Evolutionary conservation across 352 stramenopile genomes (phyloP).

Genomic region (Phytopythium delawarense): DNA sequence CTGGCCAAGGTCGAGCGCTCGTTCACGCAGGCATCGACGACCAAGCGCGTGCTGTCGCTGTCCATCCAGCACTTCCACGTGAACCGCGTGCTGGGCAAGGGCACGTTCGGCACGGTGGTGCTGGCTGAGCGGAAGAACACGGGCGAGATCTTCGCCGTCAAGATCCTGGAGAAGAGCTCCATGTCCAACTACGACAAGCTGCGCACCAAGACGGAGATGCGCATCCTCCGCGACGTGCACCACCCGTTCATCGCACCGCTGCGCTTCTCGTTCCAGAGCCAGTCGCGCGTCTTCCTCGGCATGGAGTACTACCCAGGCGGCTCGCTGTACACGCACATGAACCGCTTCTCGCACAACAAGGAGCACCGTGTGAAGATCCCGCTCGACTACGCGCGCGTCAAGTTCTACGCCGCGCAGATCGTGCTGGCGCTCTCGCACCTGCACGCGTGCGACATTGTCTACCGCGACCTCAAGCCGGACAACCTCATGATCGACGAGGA

Average conservation of each 20-base stretch:
- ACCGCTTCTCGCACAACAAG: conserved; percentile 89
- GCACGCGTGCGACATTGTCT: conserved; percentile 93
- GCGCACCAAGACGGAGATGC: conserved; percentile 90
- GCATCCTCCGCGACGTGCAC: conserved; percentile 87
- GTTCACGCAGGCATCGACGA: conserved; percentile 59
- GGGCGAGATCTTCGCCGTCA: conserved; percentile 89
- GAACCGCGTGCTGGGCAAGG: conserved; percentile 93
- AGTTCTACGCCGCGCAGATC: conserved; percentile 92
- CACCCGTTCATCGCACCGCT: conserved; percentile 93
- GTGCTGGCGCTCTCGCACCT: conserved; percentile 88
- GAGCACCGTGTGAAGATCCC: conserved; percentile 86
- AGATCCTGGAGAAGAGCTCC: conserved; percentile 90
- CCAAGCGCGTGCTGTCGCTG: conserved; percentile 79
- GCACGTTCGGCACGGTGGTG: conserved; percentile 93
- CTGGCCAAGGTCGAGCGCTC: conserved; percentile 53
- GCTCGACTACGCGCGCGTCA: conserved; percentile 70
- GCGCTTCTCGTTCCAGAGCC: conserved; percentile 82
- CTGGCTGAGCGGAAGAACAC: conserved; percentile 81
- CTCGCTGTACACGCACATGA: conserved; percentile 90
- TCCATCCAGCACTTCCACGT: conserved; percentile 94
- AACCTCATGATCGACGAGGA: conserved; percentile 95
- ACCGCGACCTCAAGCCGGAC: conserved; percentile 94
- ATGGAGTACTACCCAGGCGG: conserved; percentile 87
- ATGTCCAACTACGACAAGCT: conserved; percentile 92
- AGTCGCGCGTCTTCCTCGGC: conserved; percentile 73